Conservation (phyloP, 257 asterid genomes). For the Cinchona pubescens region DNA sequence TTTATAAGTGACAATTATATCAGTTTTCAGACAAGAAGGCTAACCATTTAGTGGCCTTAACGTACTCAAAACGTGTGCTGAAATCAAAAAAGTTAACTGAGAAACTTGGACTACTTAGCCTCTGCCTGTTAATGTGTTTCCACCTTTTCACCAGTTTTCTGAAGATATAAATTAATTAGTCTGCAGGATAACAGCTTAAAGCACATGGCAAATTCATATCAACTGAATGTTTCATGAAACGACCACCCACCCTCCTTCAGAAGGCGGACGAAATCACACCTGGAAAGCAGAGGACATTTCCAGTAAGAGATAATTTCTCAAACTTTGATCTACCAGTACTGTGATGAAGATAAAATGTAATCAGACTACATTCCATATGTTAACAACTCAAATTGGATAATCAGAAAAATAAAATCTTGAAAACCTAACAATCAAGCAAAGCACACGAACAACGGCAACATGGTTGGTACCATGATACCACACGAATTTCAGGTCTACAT, state of each 20-base stretch:
- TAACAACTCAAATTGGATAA: neutral
- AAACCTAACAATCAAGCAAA: neutral
- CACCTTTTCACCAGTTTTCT: neutral
- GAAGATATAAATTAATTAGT: neutral
- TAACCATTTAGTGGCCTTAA: neutral
- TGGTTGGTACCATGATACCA: neutral
- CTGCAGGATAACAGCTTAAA: neutral
- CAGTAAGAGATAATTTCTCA: no score
- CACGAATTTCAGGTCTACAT: neutral
- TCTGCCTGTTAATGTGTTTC: neutral
- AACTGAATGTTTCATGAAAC: neutral
- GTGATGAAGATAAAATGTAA: neutral
- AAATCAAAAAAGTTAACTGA: neutral
- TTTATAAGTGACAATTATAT: neutral
- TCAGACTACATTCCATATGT: neutral
- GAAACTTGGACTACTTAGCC: neutral
- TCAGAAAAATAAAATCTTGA: neutral
- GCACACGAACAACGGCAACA: neutral
- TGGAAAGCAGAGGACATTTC: neutral
- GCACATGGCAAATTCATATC: neutral
- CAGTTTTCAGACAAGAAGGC: neutral
- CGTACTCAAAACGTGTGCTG: neutral
- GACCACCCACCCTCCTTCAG: neutral
- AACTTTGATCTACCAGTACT: neutral
- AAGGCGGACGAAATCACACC: neutral